Conservation (phyloP, 1,284 basidiomycete species). For the Trichosporon sp. region DNA sequence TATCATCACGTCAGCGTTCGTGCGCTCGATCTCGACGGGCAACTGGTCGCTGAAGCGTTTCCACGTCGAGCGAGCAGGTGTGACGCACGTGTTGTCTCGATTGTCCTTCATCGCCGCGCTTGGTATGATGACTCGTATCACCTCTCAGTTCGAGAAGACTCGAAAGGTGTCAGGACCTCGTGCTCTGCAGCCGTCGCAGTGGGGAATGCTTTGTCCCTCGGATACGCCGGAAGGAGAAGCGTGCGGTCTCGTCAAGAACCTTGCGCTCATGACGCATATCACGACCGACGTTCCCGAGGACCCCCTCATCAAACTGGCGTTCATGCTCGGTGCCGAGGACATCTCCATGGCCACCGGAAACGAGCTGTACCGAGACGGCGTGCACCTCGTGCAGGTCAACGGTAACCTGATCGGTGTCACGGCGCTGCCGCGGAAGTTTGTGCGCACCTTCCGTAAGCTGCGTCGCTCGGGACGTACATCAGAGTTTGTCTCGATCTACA, state of each 20-base stretch:
- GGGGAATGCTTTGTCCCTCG: slow-evolving; percentile 98
- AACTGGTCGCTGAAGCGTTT: slow-evolving; percentile 99
- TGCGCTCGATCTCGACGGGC: slow-evolving; percentile 96
- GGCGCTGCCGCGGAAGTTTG: slow-evolving; percentile 77
- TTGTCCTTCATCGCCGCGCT: slow-evolving; percentile 95
- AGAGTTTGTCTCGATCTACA: slow-evolving; percentile 96
- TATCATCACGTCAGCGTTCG: slow-evolving; percentile 92
- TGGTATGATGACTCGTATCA: slow-evolving; percentile 99
- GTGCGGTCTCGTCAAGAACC: slow-evolving; percentile 96
- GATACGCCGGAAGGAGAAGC: slow-evolving; percentile 99
- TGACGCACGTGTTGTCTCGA: slow-evolving; percentile 94
- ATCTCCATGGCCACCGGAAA: slow-evolving; percentile 87
- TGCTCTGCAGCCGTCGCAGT: slow-evolving; percentile 95
- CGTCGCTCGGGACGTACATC: slow-evolving; percentile 86
- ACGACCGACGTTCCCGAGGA: slow-evolving; percentile 98
- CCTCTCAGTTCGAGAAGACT: slow-evolving; percentile 99
- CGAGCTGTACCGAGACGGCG: slow-evolving; percentile 87
- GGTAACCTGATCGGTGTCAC: slow-evolving; percentile 94
- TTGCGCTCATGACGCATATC: slow-evolving; percentile 99
- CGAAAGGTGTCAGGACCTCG: slow-evolving; percentile 97
- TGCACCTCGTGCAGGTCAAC: slow-evolving; percentile 95
- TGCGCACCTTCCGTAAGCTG: slow-evolving; percentile 82
- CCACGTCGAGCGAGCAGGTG: slow-evolving; percentile 99
- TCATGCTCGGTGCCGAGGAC: slow-evolving; percentile 95
- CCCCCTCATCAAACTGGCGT: slow-evolving; percentile 82